phyloP scores from a whole-genome alignment of 768 basidiomycete species.

The Ramaria rubella region DNA sequence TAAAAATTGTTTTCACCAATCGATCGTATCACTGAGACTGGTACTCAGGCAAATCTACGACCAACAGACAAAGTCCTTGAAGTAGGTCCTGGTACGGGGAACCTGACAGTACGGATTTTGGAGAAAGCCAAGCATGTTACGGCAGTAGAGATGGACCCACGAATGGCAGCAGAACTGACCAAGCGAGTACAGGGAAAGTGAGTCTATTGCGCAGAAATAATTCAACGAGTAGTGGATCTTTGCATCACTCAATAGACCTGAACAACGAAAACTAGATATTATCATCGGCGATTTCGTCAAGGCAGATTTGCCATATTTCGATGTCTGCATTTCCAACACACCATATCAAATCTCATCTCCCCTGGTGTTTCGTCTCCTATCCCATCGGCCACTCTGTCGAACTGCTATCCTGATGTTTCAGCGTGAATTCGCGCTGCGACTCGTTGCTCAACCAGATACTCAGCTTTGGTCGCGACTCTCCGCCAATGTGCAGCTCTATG shows the following conservation, averaged over 20 bases:
- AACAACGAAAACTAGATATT: conserved; percentile 90
- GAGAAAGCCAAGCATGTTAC: conserved; percentile 90
- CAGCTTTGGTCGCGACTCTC: conserved; percentile 89
- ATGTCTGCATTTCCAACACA: conserved; percentile 98
- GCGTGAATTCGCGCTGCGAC: conserved; percentile 91
- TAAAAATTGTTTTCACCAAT: background rate
- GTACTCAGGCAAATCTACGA: conserved; percentile 71
- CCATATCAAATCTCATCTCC: conserved; percentile 99
- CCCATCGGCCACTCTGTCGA: conserved; percentile 90
- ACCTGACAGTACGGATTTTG: conserved; percentile 88
- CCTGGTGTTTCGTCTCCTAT: conserved; percentile 92
- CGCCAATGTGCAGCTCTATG: conserved; percentile 96
- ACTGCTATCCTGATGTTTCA: conserved; percentile 99
- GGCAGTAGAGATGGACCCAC: conserved; percentile 96
- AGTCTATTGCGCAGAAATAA: conserved; percentile 38
- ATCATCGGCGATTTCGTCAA: conserved; percentile 98
- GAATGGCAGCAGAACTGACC: conserved; percentile 96
- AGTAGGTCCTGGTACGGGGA: conserved; percentile 97
- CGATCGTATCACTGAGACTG: background rate
- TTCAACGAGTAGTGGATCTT: background rate
- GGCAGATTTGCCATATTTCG: conserved; percentile 95
- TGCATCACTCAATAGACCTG: conserved; percentile 52
- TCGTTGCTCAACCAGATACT: conserved; percentile 79
- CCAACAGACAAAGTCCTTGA: conserved; percentile 95
- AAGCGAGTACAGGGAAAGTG: conserved; percentile 98